These are phyloP conservation scores for Chlamydomonas reinhardtii DNA, from an alignment of 163 green algal species.

Conservation along the genomic window DNA sequence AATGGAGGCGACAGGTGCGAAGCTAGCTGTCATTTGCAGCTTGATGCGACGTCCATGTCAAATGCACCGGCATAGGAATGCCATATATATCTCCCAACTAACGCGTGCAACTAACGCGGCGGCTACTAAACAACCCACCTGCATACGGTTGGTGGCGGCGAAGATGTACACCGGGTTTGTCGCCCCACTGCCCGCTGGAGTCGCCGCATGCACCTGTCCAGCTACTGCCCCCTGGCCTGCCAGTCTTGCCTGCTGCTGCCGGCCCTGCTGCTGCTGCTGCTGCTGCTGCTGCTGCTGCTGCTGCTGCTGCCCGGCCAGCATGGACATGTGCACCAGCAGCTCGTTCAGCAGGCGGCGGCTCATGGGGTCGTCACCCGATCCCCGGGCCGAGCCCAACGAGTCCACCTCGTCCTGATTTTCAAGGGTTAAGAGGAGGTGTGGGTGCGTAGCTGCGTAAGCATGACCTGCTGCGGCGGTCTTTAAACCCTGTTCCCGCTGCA, in stretches of 20 bases:
- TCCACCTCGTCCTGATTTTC: slow-evolving; percentile 68
- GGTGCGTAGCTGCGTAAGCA: too few relatives aligned
- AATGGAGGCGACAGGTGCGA: too few relatives aligned
- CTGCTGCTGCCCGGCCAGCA: neutral
- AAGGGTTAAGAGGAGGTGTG: too few relatives aligned
- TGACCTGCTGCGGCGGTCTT: too few relatives aligned
- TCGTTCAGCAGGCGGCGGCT: slow-evolving; percentile 65
- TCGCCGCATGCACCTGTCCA: neutral
- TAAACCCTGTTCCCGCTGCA: too few relatives aligned
- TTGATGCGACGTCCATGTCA: too few relatives aligned
- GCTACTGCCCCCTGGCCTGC: neutral
- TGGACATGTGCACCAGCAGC: slow-evolving; percentile 65
- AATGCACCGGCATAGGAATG: too few relatives aligned
- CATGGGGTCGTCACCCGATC: slow-evolving; percentile 48
- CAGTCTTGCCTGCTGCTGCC: neutral
- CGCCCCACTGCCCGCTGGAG: neutral
- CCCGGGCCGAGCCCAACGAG: slow-evolving; percentile 51
- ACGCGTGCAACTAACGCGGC: too few relatives aligned
- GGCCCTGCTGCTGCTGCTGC: neutral
- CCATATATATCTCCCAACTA: too few relatives aligned
- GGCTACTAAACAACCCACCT: too few relatives aligned
- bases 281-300: neutral
- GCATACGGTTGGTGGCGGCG: slow-evolving; percentile 71
- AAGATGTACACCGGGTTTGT: slow-evolving; percentile 58
- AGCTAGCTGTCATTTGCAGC: too few relatives aligned